A percentile compares a stretch with the other conserved stretches of the same genome.
phyloP scores from a whole-genome alignment of 2,329 filamentous ascomycete genomes.

The Dothistroma septosporum region DNA sequence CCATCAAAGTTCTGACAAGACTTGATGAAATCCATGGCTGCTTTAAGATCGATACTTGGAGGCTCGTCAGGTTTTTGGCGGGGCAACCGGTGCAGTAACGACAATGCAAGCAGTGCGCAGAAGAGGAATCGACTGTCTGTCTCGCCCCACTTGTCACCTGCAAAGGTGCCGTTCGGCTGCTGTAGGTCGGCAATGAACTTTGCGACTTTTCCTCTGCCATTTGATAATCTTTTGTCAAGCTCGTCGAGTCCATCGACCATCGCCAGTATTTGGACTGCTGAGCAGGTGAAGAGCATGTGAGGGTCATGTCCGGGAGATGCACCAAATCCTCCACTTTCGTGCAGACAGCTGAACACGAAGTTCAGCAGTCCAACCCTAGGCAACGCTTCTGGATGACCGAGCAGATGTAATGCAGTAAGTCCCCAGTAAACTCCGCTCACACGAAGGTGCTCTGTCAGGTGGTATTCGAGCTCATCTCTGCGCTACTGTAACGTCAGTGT shows the following conservation, averaged over 20 bases:
- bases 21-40: conserved; percentile 73
- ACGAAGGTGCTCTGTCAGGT: conserved; percentile 93
- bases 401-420: conserved; percentile 78
- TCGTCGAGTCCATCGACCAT: conserved; percentile 80
- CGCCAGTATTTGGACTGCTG: conserved; percentile 87
- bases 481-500: conserved; percentile 51
- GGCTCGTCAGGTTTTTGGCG: conserved; percentile 25
- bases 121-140: conserved; percentile 93
- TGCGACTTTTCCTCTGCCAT: conserved; percentile 67
- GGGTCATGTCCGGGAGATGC: conserved; percentile 92
- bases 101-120: conserved; percentile 82
- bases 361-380: conserved; percentile 76
- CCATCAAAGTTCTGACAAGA: conserved; percentile 91
- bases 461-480: conserved; percentile 94
- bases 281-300: conserved; percentile 94
- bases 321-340: conserved; percentile 84
- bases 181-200: conserved; percentile 81
- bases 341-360: conserved; percentile 93
- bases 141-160: conserved; percentile 94
- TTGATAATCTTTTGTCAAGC: conserved; percentile 65
- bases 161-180: conserved; percentile 77
- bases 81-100: conserved; percentile 69
- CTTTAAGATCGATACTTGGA: conserved; percentile 67
- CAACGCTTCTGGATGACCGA: conserved; percentile 75
- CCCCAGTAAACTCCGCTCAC: conserved; percentile 98